A percentile compares a stretch with the other conserved stretches of the same genome.
Conservation (phyloP, 352 stramenopile genomes). For the Achlya hypogyna region DNA sequence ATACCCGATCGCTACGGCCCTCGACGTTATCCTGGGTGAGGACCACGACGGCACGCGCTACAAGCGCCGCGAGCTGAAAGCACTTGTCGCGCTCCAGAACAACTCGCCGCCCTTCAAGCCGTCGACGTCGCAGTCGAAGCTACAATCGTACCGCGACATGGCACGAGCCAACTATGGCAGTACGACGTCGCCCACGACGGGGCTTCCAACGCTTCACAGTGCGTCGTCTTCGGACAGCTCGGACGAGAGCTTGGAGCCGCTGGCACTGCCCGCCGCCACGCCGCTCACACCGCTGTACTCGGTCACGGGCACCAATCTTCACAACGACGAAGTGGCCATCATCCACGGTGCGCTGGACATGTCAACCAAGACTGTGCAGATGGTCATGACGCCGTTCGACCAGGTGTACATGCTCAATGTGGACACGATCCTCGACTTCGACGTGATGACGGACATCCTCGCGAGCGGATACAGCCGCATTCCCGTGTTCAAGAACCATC, state of each 20-base stretch:
- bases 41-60: slow-evolving; percentile 29
- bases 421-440: slow-evolving; percentile 33
- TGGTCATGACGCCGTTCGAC: slow-evolving; percentile 44
- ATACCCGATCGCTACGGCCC: slow-evolving; percentile 49
- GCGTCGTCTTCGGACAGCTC: neutral
- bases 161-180: neutral
- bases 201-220: neutral
- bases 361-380: slow-evolving; percentile 34
- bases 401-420: slow-evolving; percentile 41
- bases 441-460: slow-evolving; percentile 39
- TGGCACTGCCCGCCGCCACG: neutral
- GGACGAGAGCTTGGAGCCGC: neutral
- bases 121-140: neutral
- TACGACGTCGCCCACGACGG: neutral
- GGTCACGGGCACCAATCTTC: slow-evolving; percentile 2
- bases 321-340: slow-evolving; percentile 44
- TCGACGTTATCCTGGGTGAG: slow-evolving; percentile 51
- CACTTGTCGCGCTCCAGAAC: slow-evolving; percentile 33
- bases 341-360: slow-evolving; percentile 56
- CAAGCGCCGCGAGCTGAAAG: slow-evolving; percentile 45
- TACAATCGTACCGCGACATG: neutral
- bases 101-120: slow-evolving; percentile 3
- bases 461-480: slow-evolving; percentile 41
- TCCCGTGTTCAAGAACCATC: slow-evolving; percentile 44
- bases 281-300: neutral